Evolutionary conservation across 805 yeast species (phyloP), one percentile per base, ranked within the genome.

Genomic region (Ogataea thermomethanolica): DNA sequence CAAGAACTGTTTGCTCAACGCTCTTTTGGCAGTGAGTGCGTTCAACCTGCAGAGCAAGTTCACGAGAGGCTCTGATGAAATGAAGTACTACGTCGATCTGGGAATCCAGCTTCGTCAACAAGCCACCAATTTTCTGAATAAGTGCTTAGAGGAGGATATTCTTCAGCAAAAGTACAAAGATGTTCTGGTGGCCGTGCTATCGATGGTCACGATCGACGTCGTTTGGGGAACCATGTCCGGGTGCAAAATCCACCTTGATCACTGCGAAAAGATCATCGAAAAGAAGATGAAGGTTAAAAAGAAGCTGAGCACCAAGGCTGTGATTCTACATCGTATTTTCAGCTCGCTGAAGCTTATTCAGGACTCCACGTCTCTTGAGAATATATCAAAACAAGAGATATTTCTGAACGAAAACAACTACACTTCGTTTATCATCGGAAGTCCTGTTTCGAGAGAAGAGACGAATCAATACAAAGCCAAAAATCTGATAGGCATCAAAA

Each of bases 171-270:
- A 84, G 57, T 87, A 88, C 59, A 87, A 88, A 56, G 95, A 87
- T 56, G 84, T 86, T 4, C 59, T 88, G 21, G 84, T 87, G 36
- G 93, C 95, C 1, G 80, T 85, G 15, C 70, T 88, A 58, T 81
- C 93, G 2, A 85, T 87, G 95, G 86, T 82, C 34, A 80, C 90
- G 6, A 84, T 88, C 37, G 95, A 88, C 63, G 81, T 86, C 37
- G 90, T 86, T 11, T 84, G 95, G 87, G 95, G 96, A 3, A 79
- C 91, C 1, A 84, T 85, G 90, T 81, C 84, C 40, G 93, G 84
- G 50, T 86, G 95, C 54, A 79, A 78, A 47, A 73, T 79, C 43
- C 86, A 86, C 62, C 68, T 88, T 39, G 75, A 78, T 39, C 78
- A 88, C 52, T 84, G 95, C 64, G 91, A 86, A 46, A 75, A 74